Conservation (phyloP, 2,329 filamentous ascomycete species). For the Neopestalotiopsis clavispora region DNA sequence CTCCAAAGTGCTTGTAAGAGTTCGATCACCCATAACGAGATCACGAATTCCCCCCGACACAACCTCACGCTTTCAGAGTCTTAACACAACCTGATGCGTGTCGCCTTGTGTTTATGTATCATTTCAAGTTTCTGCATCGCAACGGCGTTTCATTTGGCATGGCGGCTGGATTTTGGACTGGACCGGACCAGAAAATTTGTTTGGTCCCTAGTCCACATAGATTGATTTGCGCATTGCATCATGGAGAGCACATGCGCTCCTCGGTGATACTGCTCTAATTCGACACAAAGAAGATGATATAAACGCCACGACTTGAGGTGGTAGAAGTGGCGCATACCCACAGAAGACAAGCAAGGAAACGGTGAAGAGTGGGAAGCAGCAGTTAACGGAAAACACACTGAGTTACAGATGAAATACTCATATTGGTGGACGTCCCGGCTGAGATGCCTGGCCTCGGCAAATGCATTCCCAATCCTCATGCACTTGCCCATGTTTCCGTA, state of each 20-base stretch:
- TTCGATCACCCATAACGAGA: slow-evolving; percentile 30
- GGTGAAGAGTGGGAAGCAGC: background rate
- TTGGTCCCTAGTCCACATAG: slow-evolving; percentile 29
- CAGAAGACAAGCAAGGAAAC: background rate
- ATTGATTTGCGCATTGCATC: slow-evolving; percentile 38
- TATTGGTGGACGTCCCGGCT: slow-evolving; percentile 5
- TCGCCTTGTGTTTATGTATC: slow-evolving; percentile 29
- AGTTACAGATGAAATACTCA: background rate
- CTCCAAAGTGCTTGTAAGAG: slow-evolving; percentile 30
- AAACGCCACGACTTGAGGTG: slow-evolving; percentile 13
- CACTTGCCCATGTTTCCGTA: slow-evolving; percentile 4
- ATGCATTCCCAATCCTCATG: background rate
- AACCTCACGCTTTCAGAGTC: too few relatives aligned
- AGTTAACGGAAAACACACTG: background rate
- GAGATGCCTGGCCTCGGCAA: slow-evolving; percentile 12
- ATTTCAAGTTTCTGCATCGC: slow-evolving; percentile 55
- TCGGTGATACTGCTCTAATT: slow-evolving; percentile 48
- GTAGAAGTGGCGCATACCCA: slow-evolving; percentile 14
- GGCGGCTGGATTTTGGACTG: slow-evolving; percentile 27
- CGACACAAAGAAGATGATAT: slow-evolving; percentile 10
- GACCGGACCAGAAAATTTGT: slow-evolving; percentile 36
- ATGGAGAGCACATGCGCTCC: slow-evolving; percentile 46
- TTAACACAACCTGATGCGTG: background rate
- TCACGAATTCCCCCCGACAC: slow-evolving; percentile 28
- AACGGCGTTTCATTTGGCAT: slow-evolving; percentile 54